phyloP scores from a whole-genome alignment of 495 filamentous ascomycete genomes.

The Penicillium canariense region DNA sequence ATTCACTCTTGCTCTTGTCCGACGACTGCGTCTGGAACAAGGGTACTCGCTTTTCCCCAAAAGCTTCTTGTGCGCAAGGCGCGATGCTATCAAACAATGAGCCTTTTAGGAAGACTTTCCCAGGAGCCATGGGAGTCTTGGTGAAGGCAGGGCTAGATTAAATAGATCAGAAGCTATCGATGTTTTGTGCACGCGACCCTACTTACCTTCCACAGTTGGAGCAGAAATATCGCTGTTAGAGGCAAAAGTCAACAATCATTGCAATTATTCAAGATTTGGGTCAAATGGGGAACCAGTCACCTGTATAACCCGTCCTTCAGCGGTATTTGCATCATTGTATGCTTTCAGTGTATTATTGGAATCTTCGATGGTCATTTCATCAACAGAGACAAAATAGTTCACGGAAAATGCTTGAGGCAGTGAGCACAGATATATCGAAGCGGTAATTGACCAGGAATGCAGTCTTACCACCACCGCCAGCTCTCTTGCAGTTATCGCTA shows the following conservation, averaged over 20 bases:
- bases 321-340: slow-evolving; percentile 7
- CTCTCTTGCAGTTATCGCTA: slow-evolving; percentile 24
- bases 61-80: slow-evolving; percentile 14
- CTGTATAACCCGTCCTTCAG: slow-evolving; percentile 13
- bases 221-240: slow-evolving; percentile 27
- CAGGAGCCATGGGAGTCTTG: slow-evolving; percentile 17
- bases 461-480: slow-evolving; percentile 23
- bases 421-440: not conserved
- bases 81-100: slow-evolving; percentile 24
- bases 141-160: slow-evolving; percentile 15
- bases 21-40: not conserved
- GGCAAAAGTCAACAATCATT: not conserved
- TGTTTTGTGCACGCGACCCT: too few relatives aligned
- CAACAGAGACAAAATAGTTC: slow-evolving; percentile 23
- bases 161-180: not conserved
- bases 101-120: slow-evolving; percentile 28
- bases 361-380: slow-evolving; percentile 24
- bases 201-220: slow-evolving; percentile 31
- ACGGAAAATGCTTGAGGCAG: slow-evolving; percentile 22
- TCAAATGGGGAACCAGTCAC: not conserved
- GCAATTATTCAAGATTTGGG: not conserved
- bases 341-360: slow-evolving; percentile 7
- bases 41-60: slow-evolving; percentile 12
- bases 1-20: not conserved
- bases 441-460: not conserved